Evolutionary conservation across 331 rosid species (phyloP).

Genomic region (Quercus phellos): DNA sequence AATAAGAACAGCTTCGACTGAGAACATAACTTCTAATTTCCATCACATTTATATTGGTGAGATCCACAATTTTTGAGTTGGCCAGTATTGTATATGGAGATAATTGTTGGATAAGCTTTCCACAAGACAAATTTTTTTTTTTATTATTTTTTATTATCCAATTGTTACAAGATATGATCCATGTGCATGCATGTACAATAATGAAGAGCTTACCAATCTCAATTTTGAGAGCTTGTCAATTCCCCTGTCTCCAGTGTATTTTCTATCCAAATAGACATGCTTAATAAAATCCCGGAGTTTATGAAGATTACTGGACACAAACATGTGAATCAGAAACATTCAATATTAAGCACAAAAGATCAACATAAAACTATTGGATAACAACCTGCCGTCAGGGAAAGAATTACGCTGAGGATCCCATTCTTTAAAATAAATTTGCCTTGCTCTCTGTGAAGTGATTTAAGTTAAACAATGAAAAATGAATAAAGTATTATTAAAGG

Average conservation of each 20-base stretch:
- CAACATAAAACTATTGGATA: neutral
- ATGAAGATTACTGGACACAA: constrained; percentile 55
- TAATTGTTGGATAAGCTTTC: neutral
- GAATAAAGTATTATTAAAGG: neutral
- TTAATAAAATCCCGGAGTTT: constrained; percentile 74
- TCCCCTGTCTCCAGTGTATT: constrained; percentile 57
- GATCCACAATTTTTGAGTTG: neutral
- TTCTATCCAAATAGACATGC: constrained; percentile 62
- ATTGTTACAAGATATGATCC: neutral
- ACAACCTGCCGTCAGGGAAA: constrained; percentile 65
- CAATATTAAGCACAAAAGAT: neutral
- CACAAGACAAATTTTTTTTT: neutral
- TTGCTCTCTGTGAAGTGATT: constrained; percentile 58
- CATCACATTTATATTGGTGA: neutral
- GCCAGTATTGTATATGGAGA: neutral
- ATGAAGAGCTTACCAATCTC: constrained; percentile 48
- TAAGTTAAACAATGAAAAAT: constrained; percentile 1
- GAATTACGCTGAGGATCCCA: constrained; percentile 65
- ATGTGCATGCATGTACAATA: neutral
- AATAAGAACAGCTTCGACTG: neutral
- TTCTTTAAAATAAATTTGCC: constrained; percentile 59
- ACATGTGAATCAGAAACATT: constrained; percentile 33
- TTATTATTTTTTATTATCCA: no score
- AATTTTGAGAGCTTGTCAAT: constrained; percentile 38
- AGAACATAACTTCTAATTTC: constrained; percentile 12